phyloP scores from a whole-genome alignment of 768 basidiomycete species.

The Tephrocybe rancida region DNA sequence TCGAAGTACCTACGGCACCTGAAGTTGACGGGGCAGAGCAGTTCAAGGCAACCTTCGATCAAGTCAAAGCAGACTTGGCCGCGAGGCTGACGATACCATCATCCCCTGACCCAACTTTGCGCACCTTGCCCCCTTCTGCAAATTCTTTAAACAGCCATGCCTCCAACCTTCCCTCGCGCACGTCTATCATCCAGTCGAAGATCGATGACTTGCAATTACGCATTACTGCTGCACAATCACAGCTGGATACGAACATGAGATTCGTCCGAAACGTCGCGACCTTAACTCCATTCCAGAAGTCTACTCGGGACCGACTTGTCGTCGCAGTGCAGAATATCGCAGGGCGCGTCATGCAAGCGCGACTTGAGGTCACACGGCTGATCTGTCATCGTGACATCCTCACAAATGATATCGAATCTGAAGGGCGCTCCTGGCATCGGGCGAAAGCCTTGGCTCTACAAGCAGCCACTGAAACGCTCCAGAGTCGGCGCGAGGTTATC shows the following conservation, averaged over 20 bases:
- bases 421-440: conserved; percentile 64
- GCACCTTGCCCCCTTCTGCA: conserved; percentile 14
- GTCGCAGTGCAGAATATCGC: conserved; percentile 61
- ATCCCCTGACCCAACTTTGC: background rate
- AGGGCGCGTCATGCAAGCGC: conserved; percentile 63
- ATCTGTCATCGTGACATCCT: conserved; percentile 80
- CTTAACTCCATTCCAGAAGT: conserved; percentile 84
- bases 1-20: conserved; percentile 50
- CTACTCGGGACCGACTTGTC: conserved; percentile 78
- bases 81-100: conserved; percentile 38
- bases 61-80: conserved; percentile 84
- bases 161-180: conserved; percentile 49
- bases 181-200: conserved; percentile 59
- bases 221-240: conserved; percentile 52
- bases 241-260: conserved; percentile 70
- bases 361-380: conserved; percentile 74
- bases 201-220: conserved; percentile 65
- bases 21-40: conserved; percentile 65
- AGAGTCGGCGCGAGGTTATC: conserved; percentile 38
- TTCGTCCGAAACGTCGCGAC: conserved; percentile 81
- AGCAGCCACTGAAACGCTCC: conserved; percentile 69
- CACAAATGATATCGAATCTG: conserved; percentile 71
- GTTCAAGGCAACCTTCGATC: conserved; percentile 82
- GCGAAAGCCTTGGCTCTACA: conserved; percentile 73
- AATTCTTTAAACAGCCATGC: conserved; percentile 25